A percentile compares a stretch with the other conserved stretches of the same genome.
Conservation (phyloP, 345 rosid species). For the thale cress (Arabidopsis thaliana) region TAIR10.1 NC_003076.8:19723501-19724000, state of each 20-base stretch:
- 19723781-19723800: background rate
- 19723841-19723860: background rate
- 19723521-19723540: background rate
- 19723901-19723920: constrained; percentile 90
- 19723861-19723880: constrained; percentile 60
- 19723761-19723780: background rate
- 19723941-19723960: constrained; percentile 89
- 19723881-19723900: constrained; percentile 89
- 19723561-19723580: constrained; percentile 19
- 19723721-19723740: constrained; percentile 61
- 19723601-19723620: background rate
- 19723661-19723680: constrained; percentile 65
- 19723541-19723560: constrained; percentile 21
- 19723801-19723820: background rate
- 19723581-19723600: background rate
- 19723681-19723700: constrained; percentile 49
- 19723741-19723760: constrained; percentile 60
- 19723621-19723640: constrained; percentile 3
- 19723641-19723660: constrained; percentile 28
- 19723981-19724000: constrained; percentile 92
- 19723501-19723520: background rate
- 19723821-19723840: background rate
- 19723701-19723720: constrained; percentile 45
- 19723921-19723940: constrained; percentile 78
- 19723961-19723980: constrained; percentile 85